Conservation (phyloP, 2,329 filamentous ascomycete species). For the Simplicillium aogashimaense region DNA sequence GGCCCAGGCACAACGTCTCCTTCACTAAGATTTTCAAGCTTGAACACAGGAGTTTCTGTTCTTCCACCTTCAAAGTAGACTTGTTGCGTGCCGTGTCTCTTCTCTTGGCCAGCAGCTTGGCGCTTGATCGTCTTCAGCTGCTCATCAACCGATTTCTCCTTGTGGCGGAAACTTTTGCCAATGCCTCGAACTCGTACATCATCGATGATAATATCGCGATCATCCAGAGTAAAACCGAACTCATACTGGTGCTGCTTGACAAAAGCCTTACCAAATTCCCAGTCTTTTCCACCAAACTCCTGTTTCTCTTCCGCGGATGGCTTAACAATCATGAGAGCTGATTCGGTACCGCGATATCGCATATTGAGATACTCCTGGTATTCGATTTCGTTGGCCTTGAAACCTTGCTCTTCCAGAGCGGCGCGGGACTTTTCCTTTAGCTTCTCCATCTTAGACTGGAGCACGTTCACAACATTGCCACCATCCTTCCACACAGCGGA, state of each 20-base stretch:
- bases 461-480: constrained; percentile 45
- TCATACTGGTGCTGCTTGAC: constrained; percentile 82
- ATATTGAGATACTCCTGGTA: constrained; percentile 94
- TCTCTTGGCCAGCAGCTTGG: constrained; percentile 44
- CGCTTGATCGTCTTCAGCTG: constrained; percentile 64
- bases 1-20: constrained; percentile 70
- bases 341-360: constrained; percentile 84
- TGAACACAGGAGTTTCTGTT: constrained; percentile 71
- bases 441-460: constrained; percentile 67
- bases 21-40: constrained; percentile 61
- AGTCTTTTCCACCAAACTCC: constrained; percentile 54
- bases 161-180: constrained; percentile 73
- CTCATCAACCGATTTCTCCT: constrained; percentile 74
- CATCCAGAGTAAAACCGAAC: constrained; percentile 79
- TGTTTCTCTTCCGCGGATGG: constrained; percentile 52
- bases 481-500: constrained; percentile 52
- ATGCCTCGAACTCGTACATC: constrained; percentile 84
- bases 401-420: constrained; percentile 68
- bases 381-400: constrained; percentile 60
- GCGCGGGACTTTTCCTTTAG: constrained; percentile 65
- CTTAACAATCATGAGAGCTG: constrained; percentile 79
- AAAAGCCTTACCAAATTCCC: constrained; percentile 79
- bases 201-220: constrained; percentile 81
- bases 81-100: constrained; percentile 53
- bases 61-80: constrained; percentile 83